Conservation (phyloP, 192 early-diverging fungal species). For the Backusella circina region DNA sequence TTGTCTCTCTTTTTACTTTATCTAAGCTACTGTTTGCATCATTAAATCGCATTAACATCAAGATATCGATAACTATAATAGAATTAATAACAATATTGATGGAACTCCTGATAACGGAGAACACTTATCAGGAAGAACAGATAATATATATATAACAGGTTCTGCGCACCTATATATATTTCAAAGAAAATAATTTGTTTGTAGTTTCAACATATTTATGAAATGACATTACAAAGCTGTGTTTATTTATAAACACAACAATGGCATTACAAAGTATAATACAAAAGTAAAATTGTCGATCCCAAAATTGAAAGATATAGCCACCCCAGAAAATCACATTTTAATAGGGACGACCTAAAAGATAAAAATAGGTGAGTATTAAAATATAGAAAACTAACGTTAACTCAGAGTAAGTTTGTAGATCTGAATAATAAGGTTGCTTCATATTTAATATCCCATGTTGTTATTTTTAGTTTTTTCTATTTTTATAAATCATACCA, state of each 20-base stretch:
- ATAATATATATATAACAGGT: not conserved
- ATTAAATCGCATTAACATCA: not conserved
- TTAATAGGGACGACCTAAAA: not conserved
- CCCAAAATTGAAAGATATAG: not conserved
- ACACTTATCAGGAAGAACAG: not conserved
- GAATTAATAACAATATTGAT: not conserved
- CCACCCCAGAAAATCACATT: not conserved
- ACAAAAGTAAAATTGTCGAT: not conserved
- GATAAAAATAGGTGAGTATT: not conserved
- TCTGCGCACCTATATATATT: not conserved
- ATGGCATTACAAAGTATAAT: not conserved
- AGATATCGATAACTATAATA: not conserved
- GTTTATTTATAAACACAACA: not conserved
- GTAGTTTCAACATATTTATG: not conserved
- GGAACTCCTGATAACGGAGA: not conserved
- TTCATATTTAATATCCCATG: not conserved
- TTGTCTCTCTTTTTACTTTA: not conserved
- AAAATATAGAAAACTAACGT: not conserved
- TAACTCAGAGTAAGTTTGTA: not conserved
- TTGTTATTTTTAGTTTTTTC: not conserved
- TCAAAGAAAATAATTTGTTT: not conserved
- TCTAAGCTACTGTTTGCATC: not conserved
- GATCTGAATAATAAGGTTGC: not conserved
- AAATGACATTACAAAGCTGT: not conserved
- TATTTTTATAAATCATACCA: not conserved